Conservation (phyloP, 495 filamentous ascomycete species). For the Neurospora sp. region DNA sequence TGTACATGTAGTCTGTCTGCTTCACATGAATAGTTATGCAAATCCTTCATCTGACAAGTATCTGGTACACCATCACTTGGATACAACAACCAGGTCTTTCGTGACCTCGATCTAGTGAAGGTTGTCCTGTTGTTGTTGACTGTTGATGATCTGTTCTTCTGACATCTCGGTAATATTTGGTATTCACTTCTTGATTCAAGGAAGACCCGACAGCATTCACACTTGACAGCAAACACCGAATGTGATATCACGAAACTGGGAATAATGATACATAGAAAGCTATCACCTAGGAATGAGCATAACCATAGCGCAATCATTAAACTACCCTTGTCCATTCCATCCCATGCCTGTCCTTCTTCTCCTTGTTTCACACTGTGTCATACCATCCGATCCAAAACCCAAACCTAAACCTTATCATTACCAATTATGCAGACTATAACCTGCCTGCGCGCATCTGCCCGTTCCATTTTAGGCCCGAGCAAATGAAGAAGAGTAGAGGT, state of each 20-base stretch:
- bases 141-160: no score
- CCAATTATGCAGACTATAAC: not conserved
- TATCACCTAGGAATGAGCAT: not conserved
- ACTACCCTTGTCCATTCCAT: not conserved
- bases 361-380: not conserved
- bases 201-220: not conserved
- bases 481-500: not conserved
- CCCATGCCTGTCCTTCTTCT: not conserved
- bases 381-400: not conserved
- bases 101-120: no score
- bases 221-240: not conserved
- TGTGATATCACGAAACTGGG: not conserved
- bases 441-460: not conserved
- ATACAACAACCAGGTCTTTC: no score
- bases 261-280: not conserved
- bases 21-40: no score
- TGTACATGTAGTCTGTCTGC: no score
- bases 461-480: not conserved
- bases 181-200: not conserved
- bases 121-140: no score
- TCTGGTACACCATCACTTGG: no score
- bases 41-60: no score
- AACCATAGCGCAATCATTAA: not conserved
- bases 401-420: not conserved
- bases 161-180: no score